These are phyloP conservation scores for Epichloe bromicola DNA, from an alignment of 2,329 filamentous ascomycete genomes.

Conservation along the genomic window DNA sequence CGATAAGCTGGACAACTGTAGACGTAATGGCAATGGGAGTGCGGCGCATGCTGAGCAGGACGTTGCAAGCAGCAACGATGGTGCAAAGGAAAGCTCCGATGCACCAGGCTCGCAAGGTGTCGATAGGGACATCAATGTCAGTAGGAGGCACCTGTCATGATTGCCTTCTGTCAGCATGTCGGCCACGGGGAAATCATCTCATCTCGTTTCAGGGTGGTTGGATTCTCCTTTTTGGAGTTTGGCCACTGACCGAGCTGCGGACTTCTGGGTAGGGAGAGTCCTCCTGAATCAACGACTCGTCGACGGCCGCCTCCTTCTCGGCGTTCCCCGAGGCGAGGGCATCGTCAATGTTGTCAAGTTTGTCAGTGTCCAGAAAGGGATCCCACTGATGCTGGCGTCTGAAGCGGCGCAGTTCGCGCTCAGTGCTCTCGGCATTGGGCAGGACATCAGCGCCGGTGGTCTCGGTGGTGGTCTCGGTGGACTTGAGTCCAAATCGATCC, in stretches of 20 bases:
- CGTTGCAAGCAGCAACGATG: conserved; percentile 42
- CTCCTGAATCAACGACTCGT: conserved; percentile 34
- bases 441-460: conserved; percentile 10
- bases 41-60: conserved; percentile 36
- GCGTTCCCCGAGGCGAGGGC: conserved; percentile 30
- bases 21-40: conserved; percentile 38
- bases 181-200: background rate
- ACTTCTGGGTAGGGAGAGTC: conserved; percentile 30
- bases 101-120: conserved; percentile 47
- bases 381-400: conserved; percentile 41
- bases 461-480: conserved; percentile 6
- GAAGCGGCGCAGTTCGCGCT: conserved; percentile 26
- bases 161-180: background rate
- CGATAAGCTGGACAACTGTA: conserved; percentile 41
- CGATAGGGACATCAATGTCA: conserved; percentile 38
- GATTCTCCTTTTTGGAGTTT: too few relatives aligned
- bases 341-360: conserved; percentile 37
- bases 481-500: conserved; percentile 10
- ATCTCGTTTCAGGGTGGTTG: too few relatives aligned
- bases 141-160: conserved; percentile 21
- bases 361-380: conserved; percentile 40
- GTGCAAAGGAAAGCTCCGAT: conserved; percentile 46
- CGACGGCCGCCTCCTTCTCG: conserved; percentile 31
- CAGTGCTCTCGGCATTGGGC: conserved; percentile 9
- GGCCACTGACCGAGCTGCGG: conserved; percentile 11